These are phyloP conservation scores for Cryphonectria nitschkei DNA, from an alignment of 2,329 filamentous ascomycete species.

Conservation along the genomic window DNA sequence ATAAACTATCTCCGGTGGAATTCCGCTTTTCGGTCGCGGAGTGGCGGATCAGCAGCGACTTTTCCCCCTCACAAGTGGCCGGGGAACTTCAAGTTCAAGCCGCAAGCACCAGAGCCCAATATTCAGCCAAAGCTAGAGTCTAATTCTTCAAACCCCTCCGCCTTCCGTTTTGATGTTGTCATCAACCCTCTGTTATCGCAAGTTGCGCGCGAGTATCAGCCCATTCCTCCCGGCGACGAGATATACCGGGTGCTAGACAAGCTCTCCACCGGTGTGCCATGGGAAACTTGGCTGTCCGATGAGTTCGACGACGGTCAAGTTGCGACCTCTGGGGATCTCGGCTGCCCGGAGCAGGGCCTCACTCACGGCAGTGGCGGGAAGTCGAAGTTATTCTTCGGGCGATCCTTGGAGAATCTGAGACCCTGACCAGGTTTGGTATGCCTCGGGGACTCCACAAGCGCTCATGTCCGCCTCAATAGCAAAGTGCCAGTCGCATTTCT, in stretches of 20 bases:
- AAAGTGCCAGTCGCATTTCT: conserved; percentile 45
- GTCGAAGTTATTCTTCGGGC: conserved; percentile 5
- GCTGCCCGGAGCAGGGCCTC: conserved; percentile 17
- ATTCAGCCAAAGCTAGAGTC: conserved; percentile 23
- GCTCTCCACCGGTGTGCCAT: conserved; percentile 32
- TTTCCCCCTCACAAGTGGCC: too few relatives aligned
- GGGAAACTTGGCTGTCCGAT: conserved; percentile 40
- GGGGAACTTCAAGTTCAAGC: not conserved
- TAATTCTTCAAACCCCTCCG: conserved; percentile 20
- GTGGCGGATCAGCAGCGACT: too few relatives aligned
- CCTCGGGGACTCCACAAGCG: conserved; percentile 31
- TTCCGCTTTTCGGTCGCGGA: too few relatives aligned
- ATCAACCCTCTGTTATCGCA: conserved; percentile 35
- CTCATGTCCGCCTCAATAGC: conserved; percentile 36
- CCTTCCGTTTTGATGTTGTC: conserved; percentile 36
- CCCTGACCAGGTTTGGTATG: conserved; percentile 33
- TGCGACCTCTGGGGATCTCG: conserved; percentile 29
- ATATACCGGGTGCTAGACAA: conserved; percentile 44
- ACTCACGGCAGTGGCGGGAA: conserved; percentile 9
- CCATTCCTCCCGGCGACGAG: conserved; percentile 39
- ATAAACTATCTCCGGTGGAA: too few relatives aligned
- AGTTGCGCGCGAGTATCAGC: conserved; percentile 31
- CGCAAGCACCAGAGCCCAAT: conserved; percentile 21
- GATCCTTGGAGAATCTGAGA: conserved; percentile 32
- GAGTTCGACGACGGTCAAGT: conserved; percentile 51